Evolutionary conservation across 192 early-diverging fungal species (phyloP), one percentile per base, ranked within the genome.

Genomic region (Lobosporangium transversale): DNA sequence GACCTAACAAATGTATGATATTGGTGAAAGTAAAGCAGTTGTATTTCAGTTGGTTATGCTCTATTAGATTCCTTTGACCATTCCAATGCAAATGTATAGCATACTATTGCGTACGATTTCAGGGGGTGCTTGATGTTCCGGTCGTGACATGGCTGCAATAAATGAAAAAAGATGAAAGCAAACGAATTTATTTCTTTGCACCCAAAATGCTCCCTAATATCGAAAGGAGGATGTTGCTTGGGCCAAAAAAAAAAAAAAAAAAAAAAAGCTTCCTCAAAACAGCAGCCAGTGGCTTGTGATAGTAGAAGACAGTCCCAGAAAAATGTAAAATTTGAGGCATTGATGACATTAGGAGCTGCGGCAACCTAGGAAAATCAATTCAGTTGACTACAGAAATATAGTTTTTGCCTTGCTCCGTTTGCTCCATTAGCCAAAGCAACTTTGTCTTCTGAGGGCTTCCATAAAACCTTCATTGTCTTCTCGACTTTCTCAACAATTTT

Each of bases 101-200:
- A n/a, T n/a, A n/a, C n/a, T n/a, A n/a, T n/a, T 45, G 43, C 82
- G 75, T 89, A 93, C 93, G 40, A 99, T 93, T 86, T 99, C 96
- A 64, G 97, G 95, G 21, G 97, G 97, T 37, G 97, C 96, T 67
- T 90, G 85, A 66, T 99, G 96, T 79, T 99, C 97, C 23, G 97
- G 96, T 42, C 96, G 87, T 21, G 93, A 95, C 95, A 96, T 98
- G 57, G 20, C 59, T 57, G 29, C 11, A 29, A 18, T 40, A 14
- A 21, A 35, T 48, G 29, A 18, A 43, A 26, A 29, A 37, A 50
- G 30, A 35, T 30, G 14, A 12, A 24, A 54, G 51, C 27, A 50
- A 49, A 62, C 52, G 48, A 62, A 17, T 29, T 47, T 20, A n/a
- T n/a, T n/a, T n/a, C n/a, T n/a, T n/a, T n/a, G n/a, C n/a, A n/a